A percentile compares a stretch with the other conserved stretches of the same genome.
Conservation (phyloP, 345 rosid species). For the Pistacia atlantica region DNA sequence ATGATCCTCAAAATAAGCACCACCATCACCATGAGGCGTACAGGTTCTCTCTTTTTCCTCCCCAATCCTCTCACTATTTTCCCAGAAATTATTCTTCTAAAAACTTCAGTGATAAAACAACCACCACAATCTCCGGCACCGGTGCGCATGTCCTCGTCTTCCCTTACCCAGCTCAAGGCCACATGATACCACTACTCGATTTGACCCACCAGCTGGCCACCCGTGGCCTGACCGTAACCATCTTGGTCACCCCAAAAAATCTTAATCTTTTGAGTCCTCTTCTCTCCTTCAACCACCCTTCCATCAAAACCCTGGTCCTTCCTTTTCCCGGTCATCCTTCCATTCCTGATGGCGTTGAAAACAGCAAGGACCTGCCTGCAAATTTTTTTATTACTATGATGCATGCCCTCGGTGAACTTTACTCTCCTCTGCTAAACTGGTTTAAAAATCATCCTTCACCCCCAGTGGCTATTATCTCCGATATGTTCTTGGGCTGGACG, state of each 20-base stretch:
- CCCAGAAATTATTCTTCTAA: not conserved
- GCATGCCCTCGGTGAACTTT: slow-evolving; percentile 36
- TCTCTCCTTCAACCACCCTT: slow-evolving; percentile 16
- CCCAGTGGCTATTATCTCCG: slow-evolving; percentile 55
- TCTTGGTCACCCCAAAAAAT: slow-evolving; percentile 45
- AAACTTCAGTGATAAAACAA: not conserved
- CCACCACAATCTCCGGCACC: not conserved
- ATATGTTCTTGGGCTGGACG: slow-evolving; percentile 73
- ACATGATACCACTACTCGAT: slow-evolving; percentile 66
- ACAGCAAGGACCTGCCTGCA: slow-evolving; percentile 39
- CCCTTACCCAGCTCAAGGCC: slow-evolving; percentile 62
- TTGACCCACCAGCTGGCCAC: slow-evolving; percentile 47
- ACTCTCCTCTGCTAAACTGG: slow-evolving; percentile 51
- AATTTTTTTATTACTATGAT: slow-evolving; percentile 24
- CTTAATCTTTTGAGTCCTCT: slow-evolving; percentile 43
- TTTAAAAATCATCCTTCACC: slow-evolving; percentile 53
- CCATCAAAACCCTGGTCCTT: slow-evolving; percentile 35
- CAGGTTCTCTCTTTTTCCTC: not conserved
- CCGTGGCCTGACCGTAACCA: slow-evolving; percentile 50
- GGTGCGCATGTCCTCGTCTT: slow-evolving; percentile 29
- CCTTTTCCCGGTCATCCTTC: slow-evolving; percentile 51
- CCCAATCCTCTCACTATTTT: not conserved
- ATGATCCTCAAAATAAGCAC: not conserved
- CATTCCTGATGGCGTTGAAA: slow-evolving; percentile 42
- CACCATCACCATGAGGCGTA: not conserved